Evolutionary conservation across 495 filamentous ascomycete genomes (phyloP).

Genomic region (Massariosphaeria phaeospora): DNA sequence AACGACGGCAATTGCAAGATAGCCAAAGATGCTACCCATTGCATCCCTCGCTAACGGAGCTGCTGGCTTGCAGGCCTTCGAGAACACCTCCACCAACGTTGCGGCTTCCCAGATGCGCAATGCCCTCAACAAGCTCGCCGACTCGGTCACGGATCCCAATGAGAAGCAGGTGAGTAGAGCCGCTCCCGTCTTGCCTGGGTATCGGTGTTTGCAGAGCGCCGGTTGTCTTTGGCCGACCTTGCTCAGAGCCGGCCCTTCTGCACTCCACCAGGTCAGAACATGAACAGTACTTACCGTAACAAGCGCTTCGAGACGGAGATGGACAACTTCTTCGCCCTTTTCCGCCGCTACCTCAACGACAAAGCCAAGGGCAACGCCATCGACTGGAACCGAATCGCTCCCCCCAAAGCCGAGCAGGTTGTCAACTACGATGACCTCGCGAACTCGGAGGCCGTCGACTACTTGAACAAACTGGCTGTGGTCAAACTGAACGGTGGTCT

Average conservation of each 20-base stretch:
- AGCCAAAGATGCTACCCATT: no score
- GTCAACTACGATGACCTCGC: constrained; percentile 85
- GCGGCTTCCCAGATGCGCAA: constrained; percentile 99
- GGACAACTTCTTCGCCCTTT: constrained; percentile 99
- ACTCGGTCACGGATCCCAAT: constrained; percentile 74
- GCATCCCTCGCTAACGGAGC: constrained; percentile 18
- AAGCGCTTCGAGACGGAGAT: constrained; percentile 93
- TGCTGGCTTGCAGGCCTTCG: constrained; percentile 69
- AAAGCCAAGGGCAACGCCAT: constrained; percentile 93
- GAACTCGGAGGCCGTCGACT: constrained; percentile 80
- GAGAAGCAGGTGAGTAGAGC: constrained; percentile 67
- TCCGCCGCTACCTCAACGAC: constrained; percentile 96
- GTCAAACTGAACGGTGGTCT: constrained; percentile 99
- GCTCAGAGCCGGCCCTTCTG: no score
- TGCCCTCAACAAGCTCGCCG: constrained; percentile 83
- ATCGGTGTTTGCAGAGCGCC: no score
- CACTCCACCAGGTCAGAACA: background rate
- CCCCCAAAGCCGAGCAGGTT: constrained; percentile 85
- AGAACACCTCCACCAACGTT: constrained; percentile 97
- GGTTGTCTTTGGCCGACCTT: no score
- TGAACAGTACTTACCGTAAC: constrained; percentile 22
- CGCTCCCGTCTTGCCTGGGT: no score
- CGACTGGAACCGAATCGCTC: constrained; percentile 93
- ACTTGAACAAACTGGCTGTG: constrained; percentile 95
- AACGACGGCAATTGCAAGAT: no score